Percentiles rank a stretch among this genome's conserved stretches.
Evolutionary conservation across 2,329 filamentous ascomycete species (phyloP).

Genomic region (Domatiomyces catenatus): DNA sequence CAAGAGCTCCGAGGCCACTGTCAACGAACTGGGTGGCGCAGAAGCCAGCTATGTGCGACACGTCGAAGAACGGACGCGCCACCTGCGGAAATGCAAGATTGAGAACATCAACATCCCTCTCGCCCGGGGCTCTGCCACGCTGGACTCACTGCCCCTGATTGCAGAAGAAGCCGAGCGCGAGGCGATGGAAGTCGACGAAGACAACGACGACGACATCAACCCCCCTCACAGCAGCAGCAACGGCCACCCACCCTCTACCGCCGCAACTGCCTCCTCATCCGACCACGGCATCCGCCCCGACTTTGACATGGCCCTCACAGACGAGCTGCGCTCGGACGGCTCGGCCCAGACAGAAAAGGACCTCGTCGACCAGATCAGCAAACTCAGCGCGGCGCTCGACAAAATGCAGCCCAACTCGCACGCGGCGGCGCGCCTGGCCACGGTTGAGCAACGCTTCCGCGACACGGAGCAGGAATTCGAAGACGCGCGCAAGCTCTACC

Average conservation of each 20-base stretch:
- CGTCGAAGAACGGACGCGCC: not conserved
- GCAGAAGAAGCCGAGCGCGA: slow-evolving; percentile 59
- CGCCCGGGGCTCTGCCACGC: slow-evolving; percentile 47
- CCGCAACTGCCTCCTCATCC: slow-evolving; percentile 48
- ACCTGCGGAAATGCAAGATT: slow-evolving; percentile 71
- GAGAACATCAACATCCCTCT: slow-evolving; percentile 85
- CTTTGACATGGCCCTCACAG: slow-evolving; percentile 58
- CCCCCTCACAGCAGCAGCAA: slow-evolving; percentile 39
- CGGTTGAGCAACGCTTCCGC: slow-evolving; percentile 67
- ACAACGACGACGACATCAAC: slow-evolving; percentile 51
- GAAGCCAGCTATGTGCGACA: not conserved
- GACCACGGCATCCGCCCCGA: slow-evolving; percentile 87
- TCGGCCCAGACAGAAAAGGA: slow-evolving; percentile 57
- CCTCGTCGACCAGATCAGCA: slow-evolving; percentile 61
- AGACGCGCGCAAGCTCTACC: slow-evolving; percentile 58
- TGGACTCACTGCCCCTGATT: slow-evolving; percentile 73
- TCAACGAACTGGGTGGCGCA: slow-evolving; percentile 32
- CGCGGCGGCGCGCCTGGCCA: slow-evolving; percentile 78
- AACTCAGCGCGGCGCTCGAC: slow-evolving; percentile 64
- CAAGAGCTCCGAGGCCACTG: slow-evolving; percentile 61
- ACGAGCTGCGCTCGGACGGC: slow-evolving; percentile 67
- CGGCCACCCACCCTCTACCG: slow-evolving; percentile 25
- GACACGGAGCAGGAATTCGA: slow-evolving; percentile 82
- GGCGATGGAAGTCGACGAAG: slow-evolving; percentile 82
- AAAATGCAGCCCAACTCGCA: slow-evolving; percentile 96